phyloP scores from a whole-genome alignment of 208 protist genomes.

The Crithidia brevicula region DNA sequence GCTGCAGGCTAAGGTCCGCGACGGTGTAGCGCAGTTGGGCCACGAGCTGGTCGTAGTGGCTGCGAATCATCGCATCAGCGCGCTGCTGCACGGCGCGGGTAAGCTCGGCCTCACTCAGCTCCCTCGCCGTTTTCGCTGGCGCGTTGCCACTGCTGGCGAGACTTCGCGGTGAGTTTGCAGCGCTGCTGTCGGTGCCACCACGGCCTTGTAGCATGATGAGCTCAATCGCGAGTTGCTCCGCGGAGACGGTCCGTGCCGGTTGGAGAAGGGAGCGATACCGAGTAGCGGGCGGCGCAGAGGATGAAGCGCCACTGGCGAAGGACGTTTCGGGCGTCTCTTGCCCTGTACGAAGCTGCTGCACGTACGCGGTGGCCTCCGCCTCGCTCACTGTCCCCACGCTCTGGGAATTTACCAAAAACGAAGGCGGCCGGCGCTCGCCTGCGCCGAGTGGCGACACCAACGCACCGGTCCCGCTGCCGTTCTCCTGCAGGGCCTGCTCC shows the following conservation, averaged over 20 bases:
- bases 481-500: constrained; percentile 28
- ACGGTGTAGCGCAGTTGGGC: constrained; percentile 33
- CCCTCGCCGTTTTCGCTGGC: neutral
- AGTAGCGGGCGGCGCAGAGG: neutral
- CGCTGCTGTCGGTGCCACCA: neutral
- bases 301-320: neutral
- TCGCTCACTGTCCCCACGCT: constrained; percentile 29
- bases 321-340: neutral
- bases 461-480: constrained; percentile 2
- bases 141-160: neutral
- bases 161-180: neutral
- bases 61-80: constrained; percentile 16
- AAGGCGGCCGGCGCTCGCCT: constrained; percentile 1
- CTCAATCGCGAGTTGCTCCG: constrained; percentile 76
- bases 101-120: constrained; percentile 14
- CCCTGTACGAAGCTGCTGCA: constrained; percentile 37
- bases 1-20: constrained; percentile 30
- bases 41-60: constrained; percentile 26
- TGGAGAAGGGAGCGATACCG: constrained; percentile 54
- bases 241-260: constrained; percentile 32
- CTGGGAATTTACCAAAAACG: constrained; percentile 25
- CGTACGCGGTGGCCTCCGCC: constrained; percentile 50
- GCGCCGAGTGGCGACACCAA: neutral
- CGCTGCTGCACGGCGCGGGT: constrained; percentile 16
- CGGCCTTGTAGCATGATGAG: constrained; percentile 49